A percentile compares a stretch with the other conserved stretches of the same genome.
Conservation (phyloP, 371 early-diverging fungal species). For the Blakeslea trispora region DNA sequence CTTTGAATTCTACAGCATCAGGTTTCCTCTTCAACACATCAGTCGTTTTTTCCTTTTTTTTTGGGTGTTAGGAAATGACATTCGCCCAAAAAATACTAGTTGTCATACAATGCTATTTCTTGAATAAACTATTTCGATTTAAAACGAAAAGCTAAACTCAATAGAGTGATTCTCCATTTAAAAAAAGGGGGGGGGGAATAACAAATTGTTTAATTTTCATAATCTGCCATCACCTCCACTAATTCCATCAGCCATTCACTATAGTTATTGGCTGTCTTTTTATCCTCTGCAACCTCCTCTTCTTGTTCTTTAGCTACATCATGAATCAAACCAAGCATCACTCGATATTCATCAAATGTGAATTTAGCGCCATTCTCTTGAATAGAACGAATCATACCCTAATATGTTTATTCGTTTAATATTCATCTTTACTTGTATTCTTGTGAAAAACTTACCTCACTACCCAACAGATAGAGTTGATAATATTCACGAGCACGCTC, state of each 20-base stretch:
- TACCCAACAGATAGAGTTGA: slow-evolving; percentile 65
- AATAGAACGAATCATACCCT: slow-evolving; percentile 43
- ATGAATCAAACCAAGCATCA: slow-evolving; percentile 46
- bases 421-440: too few relatives aligned
- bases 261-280: slow-evolving; percentile 25
- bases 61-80: too few relatives aligned
- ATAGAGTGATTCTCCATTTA: too few relatives aligned
- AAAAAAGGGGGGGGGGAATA: too few relatives aligned
- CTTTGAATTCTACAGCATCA: too few relatives aligned
- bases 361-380: slow-evolving; percentile 48
- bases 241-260: slow-evolving; percentile 50
- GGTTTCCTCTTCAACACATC: too few relatives aligned
- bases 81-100: too few relatives aligned
- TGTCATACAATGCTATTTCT: too few relatives aligned
- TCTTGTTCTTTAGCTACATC: slow-evolving; percentile 37
- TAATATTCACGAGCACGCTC: slow-evolving; percentile 77
- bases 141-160: too few relatives aligned
- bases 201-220: slow-evolving; percentile 42
- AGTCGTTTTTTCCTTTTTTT: too few relatives aligned
- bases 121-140: too few relatives aligned
- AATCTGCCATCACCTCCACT: slow-evolving; percentile 49
- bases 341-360: slow-evolving; percentile 53
- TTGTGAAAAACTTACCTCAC: slow-evolving; percentile 57
- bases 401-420: too few relatives aligned
- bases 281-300: slow-evolving; percentile 17